Evolutionary conservation across 352 stramenopile genomes (phyloP).

Genomic region (Thraustotheca clavata): DNA sequence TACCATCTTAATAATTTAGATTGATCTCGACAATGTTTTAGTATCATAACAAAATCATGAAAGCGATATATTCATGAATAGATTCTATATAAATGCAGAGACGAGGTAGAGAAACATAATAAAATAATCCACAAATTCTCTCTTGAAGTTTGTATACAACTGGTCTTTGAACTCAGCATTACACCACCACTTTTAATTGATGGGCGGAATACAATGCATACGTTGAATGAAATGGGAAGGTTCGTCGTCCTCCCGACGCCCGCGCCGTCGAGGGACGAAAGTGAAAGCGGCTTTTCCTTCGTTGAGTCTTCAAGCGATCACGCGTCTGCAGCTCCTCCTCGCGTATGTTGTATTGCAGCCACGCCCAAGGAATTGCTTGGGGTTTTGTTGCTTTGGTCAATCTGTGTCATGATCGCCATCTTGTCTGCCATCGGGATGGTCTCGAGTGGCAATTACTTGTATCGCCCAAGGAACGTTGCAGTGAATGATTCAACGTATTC

Average conservation of each 20-base stretch:
- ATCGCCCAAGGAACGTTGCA: background rate
- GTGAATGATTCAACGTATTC: background rate
- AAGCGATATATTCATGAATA: too few relatives aligned
- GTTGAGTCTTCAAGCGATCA: background rate
- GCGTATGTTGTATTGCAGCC: background rate
- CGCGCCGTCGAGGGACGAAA: background rate
- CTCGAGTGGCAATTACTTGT: background rate
- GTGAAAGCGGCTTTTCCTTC: conserved; percentile 15
- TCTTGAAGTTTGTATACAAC: too few relatives aligned
- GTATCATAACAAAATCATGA: too few relatives aligned
- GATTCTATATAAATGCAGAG: too few relatives aligned
- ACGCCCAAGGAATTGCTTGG: background rate
- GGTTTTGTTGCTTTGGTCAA: background rate
- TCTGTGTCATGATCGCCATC: background rate
- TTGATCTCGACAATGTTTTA: too few relatives aligned
- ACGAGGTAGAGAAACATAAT: too few relatives aligned
- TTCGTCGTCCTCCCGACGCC: background rate
- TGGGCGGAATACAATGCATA: background rate
- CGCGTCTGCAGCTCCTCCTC: background rate
- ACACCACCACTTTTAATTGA: conserved; percentile 12
- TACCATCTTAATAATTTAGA: too few relatives aligned
- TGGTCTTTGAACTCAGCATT: too few relatives aligned
- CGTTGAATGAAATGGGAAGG: background rate
- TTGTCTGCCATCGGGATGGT: background rate
- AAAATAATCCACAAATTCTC: too few relatives aligned